Base-by-base conservation (phyloP, 257 asterid species). In the Leonotis leonurus region DNA sequence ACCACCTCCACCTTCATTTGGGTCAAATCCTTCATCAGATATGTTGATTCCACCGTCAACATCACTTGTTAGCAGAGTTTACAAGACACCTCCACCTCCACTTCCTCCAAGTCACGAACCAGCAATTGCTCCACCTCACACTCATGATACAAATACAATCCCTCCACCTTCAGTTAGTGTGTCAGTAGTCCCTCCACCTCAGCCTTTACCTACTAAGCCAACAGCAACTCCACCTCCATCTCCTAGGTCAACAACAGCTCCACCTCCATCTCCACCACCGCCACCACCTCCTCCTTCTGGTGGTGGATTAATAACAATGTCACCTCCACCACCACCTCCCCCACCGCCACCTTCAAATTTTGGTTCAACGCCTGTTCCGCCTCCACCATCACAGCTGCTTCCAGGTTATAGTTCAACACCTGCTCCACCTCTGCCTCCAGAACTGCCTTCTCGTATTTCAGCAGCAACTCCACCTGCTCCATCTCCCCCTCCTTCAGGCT, bases 1-100 rank as follows among this genome's bases (percentile, higher is more conserved):
- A 14, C 77, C 80, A 45, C 72, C 76, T 18, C 74, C 76, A 30
- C 67, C 68, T 18, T 51, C 83, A 22, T 54, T 60, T 60, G 69
- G 29, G 33, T 60, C 67, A 46, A 61, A 56, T 35, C 56, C 36
- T 49, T 35, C 67, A 12, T 68, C 73, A 54, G 62, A 70, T 10
- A 52, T 77, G n/a, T 69, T 75, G 20, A 39, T 69, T 51, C 73
- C 70, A 17, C 73, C 65, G 1, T 54, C 77, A 53, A 64, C 72
- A 6, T 69, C 78, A 51, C 39, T 62, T 21, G 25, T 54, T 27
- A 66, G 14, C 24, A 62, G n/a, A 65, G 65, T 56, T 50, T 49
- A 49, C 29, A 62, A 50, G 46, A 62, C 66, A 62, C 68, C 56
- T 61, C 60, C 65, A 29, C 44, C 66, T 26, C 76, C 77, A 8